Evolutionary conservation across 2,329 filamentous ascomycete genomes (phyloP), one percentile per base, ranked within the genome.

Genomic region (Alternaria sp.): DNA sequence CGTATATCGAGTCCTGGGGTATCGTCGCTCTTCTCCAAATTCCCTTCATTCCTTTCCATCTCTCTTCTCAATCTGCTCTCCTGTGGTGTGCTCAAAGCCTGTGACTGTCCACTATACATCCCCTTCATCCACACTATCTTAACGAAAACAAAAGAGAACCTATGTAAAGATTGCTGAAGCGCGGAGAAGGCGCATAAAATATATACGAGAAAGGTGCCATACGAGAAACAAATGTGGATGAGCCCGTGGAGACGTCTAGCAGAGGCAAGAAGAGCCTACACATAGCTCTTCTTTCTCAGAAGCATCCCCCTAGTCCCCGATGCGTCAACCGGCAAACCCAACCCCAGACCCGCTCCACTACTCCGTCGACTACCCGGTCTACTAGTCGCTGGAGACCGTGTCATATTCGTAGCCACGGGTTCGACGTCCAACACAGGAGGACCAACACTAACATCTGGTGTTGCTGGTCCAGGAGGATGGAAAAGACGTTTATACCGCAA

Each of bases 401-500:
- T 57, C 2, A 22, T 38, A 5, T 22, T 18, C 18, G 12, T 14
- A 22, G 10, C 4, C 34, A 60, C 7, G 16, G 54, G 50, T 14
- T 51, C 55, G 3, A 34, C 28, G 20, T 44, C 50, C 11, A 50
- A 38, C 22, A 54, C 22, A 20, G 40, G 57, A 41, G 60, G 62
- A 25, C 43, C 67, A 14, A 60, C 54, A 49, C 49, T 60, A 10
- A 63, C 59, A 60, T 71, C 68, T 5, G 65, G 63, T 3, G 63
- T 64, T 12, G 66, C 63, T 2, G 65, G 64, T 1, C 62, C 62
- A 3, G 70, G 62, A 1, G 72, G 68, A 32, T 82, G 80, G 59
- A 82, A 82, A 0, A 82, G 65, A 5, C 72, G 72, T 67, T 81
- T 81, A 60, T 82, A 83, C 5, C 74, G 73, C 1, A 74, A 60